Conservation (phyloP, 208 protist species). For the Leishmania turanica region DNA sequence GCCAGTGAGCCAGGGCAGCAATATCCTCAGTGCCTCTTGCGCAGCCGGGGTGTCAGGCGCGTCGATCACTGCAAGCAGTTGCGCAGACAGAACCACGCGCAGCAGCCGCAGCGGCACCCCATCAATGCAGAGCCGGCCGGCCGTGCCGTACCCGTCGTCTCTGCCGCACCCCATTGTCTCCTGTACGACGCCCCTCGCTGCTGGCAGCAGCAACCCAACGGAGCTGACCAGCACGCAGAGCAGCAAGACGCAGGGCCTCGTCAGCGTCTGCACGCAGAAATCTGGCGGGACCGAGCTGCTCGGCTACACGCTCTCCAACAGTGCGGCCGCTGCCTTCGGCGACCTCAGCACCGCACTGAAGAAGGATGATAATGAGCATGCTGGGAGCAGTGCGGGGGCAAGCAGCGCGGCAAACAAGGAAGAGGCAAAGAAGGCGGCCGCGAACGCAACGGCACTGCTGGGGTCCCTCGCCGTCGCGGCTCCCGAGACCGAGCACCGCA, state of each 20-base stretch:
- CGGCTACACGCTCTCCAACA: constrained; percentile 34
- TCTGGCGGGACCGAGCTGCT: constrained; percentile 33
- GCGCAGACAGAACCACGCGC: not conserved
- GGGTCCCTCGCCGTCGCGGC: not conserved
- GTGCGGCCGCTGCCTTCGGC: constrained; percentile 29
- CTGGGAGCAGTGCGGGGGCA: not conserved
- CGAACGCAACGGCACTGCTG: not conserved
- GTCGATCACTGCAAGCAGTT: not conserved
- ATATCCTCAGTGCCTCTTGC: not conserved
- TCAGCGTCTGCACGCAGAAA: constrained; percentile 34
- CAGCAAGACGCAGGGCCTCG: constrained; percentile 18
- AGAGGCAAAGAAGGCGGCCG: not conserved
- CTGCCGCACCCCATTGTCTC: constrained; percentile 18
- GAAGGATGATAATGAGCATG: constrained; percentile 21
- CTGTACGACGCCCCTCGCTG: not conserved
- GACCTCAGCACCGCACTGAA: constrained; percentile 37
- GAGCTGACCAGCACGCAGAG: constrained; percentile 18
- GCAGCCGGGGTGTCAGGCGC: not conserved
- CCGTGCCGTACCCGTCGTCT: constrained; percentile 3
- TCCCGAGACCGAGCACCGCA: not conserved
- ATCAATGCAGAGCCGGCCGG: constrained; percentile 6
- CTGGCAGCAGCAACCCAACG: not conserved
- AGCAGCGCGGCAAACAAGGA: not conserved
- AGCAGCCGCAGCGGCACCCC: constrained; percentile 2
- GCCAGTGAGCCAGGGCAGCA: not conserved